Conservation (phyloP, 2,329 filamentous ascomycete species). For the Fusarium luffae region DNA sequence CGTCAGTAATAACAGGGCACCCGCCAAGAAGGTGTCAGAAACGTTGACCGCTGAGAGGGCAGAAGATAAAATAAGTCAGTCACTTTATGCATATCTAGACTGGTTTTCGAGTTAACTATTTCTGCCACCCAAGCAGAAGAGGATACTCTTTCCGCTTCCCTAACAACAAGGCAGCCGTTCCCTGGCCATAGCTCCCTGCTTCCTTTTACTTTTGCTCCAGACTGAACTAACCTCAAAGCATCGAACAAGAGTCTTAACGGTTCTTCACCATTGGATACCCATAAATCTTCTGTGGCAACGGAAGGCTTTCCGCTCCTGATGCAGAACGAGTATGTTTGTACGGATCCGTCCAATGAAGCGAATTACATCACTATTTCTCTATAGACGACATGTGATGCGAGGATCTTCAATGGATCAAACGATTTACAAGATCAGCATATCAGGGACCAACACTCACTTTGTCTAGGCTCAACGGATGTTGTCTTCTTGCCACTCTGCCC, state of each 20-base stretch:
- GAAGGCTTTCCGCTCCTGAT: neutral
- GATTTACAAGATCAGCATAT: neutral
- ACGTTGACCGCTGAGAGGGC: too few species aligned
- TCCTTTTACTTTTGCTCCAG: neutral
- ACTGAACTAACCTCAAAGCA: conserved; percentile 14
- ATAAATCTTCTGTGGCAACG: neutral
- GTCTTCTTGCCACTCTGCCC: conserved; percentile 7
- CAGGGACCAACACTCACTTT: neutral
- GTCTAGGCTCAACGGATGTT: neutral
- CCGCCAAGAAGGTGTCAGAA: neutral
- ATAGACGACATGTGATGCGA: neutral
- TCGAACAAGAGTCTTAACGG: neutral
- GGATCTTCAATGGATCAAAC: neutral
- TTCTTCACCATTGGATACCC: neutral
- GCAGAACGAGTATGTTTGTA: conserved; percentile 1
- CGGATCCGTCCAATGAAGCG: conserved; percentile 9
- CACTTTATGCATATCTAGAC: neutral
- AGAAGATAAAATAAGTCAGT: neutral
- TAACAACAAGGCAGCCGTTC: neutral
- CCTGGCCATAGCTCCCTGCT: conserved; percentile 16
- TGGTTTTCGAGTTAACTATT: fast-evolving
- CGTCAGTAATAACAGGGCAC: neutral
- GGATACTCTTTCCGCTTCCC: neutral
- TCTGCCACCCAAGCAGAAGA: neutral
- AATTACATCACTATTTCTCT: neutral